Base-by-base conservation (phyloP, 2,329 filamentous ascomycete species). In the Gnomoniopsis sp. region DNA sequence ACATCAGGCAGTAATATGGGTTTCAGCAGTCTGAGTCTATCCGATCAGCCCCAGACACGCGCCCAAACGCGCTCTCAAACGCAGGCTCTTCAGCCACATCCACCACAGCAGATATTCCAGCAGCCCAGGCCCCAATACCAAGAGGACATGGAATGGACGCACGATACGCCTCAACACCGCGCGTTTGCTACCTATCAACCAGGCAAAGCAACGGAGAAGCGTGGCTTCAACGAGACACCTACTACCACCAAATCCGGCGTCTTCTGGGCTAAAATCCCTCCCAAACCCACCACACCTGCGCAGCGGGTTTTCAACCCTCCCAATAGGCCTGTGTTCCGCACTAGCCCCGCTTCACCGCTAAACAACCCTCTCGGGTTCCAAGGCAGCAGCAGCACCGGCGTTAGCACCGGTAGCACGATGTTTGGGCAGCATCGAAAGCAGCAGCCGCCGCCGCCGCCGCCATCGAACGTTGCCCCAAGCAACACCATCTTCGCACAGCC, bases 121-220 rank as follows among this genome's bases (percentile, higher is more conserved):
- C 38, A 43, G 38, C 38, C 38, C 38, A 12, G 38, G 14, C 7
- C 38, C 38, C 6, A 75, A 10, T 75, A 80, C 58, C 75, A 75
- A 1, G 83, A 88, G 43, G 81, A 82, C 57, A 92, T 93, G 89
- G 89, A 92, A 67, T 91, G 88, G 85, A 83, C 86, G 2, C 87
- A 87, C 0, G 85, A 84, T 0, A 74, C 76, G 57, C 79, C 80
- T n/a, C 74, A 76, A 51, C 74, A 85, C 60, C 80, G 82, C 55
- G 82, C 81, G 10, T 86, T 86, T 67, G 79, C 76, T 60, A 72
- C 78, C 48, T 70, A 74, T 49, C 70, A 77, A 38, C 65, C 75
- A 17, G 70, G 75, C 46, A 71, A 70, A 53, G 65, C 71, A 60
- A 43, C 17, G 1, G 73, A 75, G 48, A 74, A 76, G 47, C 66